Percentiles rank a stretch among this genome's conserved stretches.
phyloP scores from a whole-genome alignment of 257 asterid species.

The Lavandula angustifolia region DNA sequence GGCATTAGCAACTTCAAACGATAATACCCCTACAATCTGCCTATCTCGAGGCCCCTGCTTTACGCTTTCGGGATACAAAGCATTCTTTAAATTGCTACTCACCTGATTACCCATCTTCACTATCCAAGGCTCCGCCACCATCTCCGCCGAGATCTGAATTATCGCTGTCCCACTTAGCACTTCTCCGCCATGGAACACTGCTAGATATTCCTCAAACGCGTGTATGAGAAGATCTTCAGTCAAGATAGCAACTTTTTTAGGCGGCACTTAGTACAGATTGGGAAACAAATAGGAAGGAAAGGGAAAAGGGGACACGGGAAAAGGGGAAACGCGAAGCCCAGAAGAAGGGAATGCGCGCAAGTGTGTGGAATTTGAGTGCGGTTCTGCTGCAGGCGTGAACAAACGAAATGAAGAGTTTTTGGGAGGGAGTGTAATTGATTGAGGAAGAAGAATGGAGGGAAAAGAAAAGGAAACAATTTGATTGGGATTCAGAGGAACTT shows the following conservation, averaged over 20 bases:
- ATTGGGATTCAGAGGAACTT: constrained; percentile 26
- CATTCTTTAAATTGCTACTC: constrained; percentile 69
- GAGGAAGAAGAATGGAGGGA: constrained; percentile 31
- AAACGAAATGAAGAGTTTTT: constrained; percentile 9
- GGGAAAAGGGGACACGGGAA: constrained; percentile 31
- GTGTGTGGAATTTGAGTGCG: constrained; percentile 20
- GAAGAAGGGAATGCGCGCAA: constrained; percentile 23
- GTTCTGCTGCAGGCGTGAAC: constrained; percentile 29
- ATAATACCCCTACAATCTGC: constrained; percentile 64
- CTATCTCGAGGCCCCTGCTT: constrained; percentile 45
- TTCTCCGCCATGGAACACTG: neutral
- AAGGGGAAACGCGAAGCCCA: constrained; percentile 32
- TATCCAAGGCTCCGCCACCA: constrained; percentile 88
- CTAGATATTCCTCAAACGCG: neutral
- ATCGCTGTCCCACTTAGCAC: constrained; percentile 18
- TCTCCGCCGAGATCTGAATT: constrained; percentile 42
- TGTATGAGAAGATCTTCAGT: neutral
- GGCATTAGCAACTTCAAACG: constrained; percentile 91
- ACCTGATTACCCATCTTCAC: constrained; percentile 89
- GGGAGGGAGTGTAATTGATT: constrained; percentile 22
- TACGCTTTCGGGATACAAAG: constrained; percentile 54
- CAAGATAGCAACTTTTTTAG: constrained; percentile 24
- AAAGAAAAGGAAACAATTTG: constrained; percentile 15
- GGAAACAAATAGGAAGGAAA: neutral
- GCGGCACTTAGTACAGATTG: neutral